These are phyloP conservation scores for Phytophthora sojae DNA, from an alignment of 352 stramenopile genomes.

Conservation along the genomic window DNA sequence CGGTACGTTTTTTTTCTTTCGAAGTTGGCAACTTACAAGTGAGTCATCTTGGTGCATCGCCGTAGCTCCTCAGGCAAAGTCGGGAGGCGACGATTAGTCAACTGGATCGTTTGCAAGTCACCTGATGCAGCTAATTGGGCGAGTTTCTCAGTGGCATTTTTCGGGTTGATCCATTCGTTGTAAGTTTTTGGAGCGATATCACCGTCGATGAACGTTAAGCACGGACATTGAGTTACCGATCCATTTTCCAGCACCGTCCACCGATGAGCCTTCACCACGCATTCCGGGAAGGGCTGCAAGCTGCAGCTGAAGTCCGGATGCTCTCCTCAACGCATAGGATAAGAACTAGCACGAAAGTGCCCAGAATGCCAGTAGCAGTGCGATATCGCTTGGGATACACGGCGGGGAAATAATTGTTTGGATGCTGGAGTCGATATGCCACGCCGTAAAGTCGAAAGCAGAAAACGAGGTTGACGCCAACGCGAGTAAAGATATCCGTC, in stretches of 20 bases:
- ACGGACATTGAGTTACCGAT: slow-evolving; percentile 12
- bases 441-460: slow-evolving; percentile 4
- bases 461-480: slow-evolving; percentile 3
- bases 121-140: slow-evolving; percentile 1
- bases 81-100: slow-evolving; percentile 6
- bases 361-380: not conserved
- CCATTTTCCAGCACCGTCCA: slow-evolving; percentile 7
- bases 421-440: not conserved
- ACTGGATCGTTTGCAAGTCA: slow-evolving; percentile 11
- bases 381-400: slow-evolving; percentile 15
- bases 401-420: not conserved
- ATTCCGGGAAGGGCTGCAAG: slow-evolving; percentile 11
- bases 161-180: slow-evolving; percentile 13
- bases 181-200: slow-evolving; percentile 14
- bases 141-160: slow-evolving; percentile 15
- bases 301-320: slow-evolving; percentile 7
- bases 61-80: slow-evolving; percentile 32
- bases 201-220: slow-evolving; percentile 14
- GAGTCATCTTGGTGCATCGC: slow-evolving; percentile 28
- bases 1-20: not conserved
- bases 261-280: slow-evolving; percentile 13
- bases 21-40: slow-evolving; percentile 25
- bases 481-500: not conserved
- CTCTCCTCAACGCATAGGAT: slow-evolving; percentile 10
- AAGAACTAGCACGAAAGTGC: slow-evolving; percentile 1